These are phyloP conservation scores for Saccharomycopsis phalli DNA, from an alignment of 1,139 yeast species.

Conservation along the genomic window DNA sequence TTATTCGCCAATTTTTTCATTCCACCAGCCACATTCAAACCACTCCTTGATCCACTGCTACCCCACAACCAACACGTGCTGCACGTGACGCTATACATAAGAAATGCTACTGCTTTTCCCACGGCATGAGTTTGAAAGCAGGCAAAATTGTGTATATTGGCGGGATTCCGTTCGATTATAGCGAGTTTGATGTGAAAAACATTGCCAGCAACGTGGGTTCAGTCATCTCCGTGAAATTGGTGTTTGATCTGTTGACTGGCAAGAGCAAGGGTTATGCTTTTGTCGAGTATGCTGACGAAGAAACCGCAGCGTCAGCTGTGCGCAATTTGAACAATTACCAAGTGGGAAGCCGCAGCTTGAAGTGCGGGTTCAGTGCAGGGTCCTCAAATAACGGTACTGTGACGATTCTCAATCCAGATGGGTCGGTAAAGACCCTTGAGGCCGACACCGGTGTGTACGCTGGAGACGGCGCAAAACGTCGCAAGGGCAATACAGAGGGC, in stretches of 20 bases:
- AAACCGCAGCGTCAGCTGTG: constrained; percentile 87
- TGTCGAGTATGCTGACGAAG: constrained; percentile 62
- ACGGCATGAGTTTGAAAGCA: constrained; percentile 5
- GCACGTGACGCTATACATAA: no score
- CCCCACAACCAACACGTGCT: no score
- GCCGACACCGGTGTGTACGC: constrained; percentile 20
- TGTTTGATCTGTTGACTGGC: constrained; percentile 85
- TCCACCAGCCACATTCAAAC: no score
- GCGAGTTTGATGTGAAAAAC: constrained; percentile 83
- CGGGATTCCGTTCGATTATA: constrained; percentile 64
- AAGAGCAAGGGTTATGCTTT: constrained; percentile 88
- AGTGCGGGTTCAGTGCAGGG: constrained; percentile 64
- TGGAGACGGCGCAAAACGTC: constrained; percentile 16
- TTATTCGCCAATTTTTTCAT: no score
- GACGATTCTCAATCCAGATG: constrained; percentile 15
- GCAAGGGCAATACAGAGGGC: constrained; percentile 10
- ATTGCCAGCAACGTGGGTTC: constrained; percentile 83
- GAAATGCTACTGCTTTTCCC: no score
- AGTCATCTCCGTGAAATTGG: constrained; percentile 61
- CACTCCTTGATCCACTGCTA: no score
- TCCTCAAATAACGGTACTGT: constrained; percentile 19
- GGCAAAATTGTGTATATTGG: constrained; percentile 49
- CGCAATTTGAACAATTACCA: constrained; percentile 75
- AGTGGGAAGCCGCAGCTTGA: constrained; percentile 62
- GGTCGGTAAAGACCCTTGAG: constrained; percentile 2